A percentile compares a stretch with the other conserved stretches of the same genome.
phyloP scores from a whole-genome alignment of 129 eudicot species.

The Lonicera japonica region DNA sequence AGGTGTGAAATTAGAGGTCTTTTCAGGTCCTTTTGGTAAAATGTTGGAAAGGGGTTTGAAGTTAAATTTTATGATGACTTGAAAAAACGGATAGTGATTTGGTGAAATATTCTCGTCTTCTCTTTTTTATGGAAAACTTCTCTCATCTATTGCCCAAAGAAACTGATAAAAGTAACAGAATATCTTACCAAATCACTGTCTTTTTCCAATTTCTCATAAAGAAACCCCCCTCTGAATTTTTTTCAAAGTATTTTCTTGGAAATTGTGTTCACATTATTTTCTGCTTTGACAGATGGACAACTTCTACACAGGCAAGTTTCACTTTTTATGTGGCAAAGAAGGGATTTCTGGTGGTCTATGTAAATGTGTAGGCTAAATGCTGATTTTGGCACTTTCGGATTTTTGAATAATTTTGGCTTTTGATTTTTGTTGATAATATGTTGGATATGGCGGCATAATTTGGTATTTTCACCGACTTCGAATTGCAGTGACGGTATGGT shows the following conservation, averaged over 20 bases:
- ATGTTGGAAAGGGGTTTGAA: no score
- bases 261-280: background rate
- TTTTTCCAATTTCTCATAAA: no score
- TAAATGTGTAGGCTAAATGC: background rate
- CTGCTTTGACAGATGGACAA: constrained; percentile 74
- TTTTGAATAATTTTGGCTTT: background rate
- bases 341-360: background rate
- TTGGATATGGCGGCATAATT: constrained; percentile 24
- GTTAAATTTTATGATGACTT: no score
- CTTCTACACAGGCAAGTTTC: constrained; percentile 78
- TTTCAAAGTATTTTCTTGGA: background rate
- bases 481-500: constrained; percentile 69
- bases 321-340: background rate
- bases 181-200: no score
- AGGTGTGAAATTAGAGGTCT: constrained; percentile 33
- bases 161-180: no score
- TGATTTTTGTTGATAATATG: constrained; percentile 10
- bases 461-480: constrained; percentile 3
- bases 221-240: no score
- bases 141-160: no score
- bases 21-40: no score
- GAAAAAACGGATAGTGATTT: no score
- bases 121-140: no score
- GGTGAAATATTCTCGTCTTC: no score
- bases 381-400: background rate